Conservation (phyloP, 306 rosid species). For the Rosa chinensis region DNA sequence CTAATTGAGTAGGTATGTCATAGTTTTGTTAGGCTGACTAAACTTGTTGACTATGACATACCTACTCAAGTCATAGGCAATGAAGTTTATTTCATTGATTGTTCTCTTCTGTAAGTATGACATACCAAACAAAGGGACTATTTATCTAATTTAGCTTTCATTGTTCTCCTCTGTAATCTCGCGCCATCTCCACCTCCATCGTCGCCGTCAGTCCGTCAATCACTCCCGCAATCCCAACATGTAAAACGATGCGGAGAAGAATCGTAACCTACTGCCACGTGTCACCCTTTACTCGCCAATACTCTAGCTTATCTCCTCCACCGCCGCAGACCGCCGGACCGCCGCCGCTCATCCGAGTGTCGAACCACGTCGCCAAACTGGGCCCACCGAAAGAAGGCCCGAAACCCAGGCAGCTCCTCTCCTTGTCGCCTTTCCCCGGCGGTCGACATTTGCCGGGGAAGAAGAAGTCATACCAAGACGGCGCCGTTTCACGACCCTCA, state of each 20-base stretch:
- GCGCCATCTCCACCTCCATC: not conserved
- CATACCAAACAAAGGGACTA: not conserved
- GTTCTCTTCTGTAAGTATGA: too few relatives aligned
- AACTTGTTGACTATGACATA: too few relatives aligned
- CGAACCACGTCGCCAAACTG: conserved; percentile 72
- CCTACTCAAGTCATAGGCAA: too few relatives aligned
- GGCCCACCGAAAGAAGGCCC: conserved; percentile 71
- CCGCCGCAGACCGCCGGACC: conserved; percentile 50
- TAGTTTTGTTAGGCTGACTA: too few relatives aligned
- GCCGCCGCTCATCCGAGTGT: conserved; percentile 56
- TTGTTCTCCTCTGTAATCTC: not conserved
- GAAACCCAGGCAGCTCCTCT: conserved; percentile 78
- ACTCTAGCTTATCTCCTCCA: conserved; percentile 65
- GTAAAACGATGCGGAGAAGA: conserved; percentile 12
- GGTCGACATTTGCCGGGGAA: conserved; percentile 56
- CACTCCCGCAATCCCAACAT: not conserved
- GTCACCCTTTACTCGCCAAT: not conserved
- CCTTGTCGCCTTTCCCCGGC: conserved; percentile 83
- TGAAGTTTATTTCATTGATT: too few relatives aligned
- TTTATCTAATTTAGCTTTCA: not conserved
- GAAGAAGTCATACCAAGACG: conserved; percentile 32
- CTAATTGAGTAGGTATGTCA: too few relatives aligned
- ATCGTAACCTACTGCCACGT: not conserved
- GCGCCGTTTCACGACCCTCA: conserved; percentile 21
- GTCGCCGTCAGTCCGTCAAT: not conserved